phyloP scores from a whole-genome alignment of 805 yeast genomes.

The Teunomyces panamensis region DNA sequence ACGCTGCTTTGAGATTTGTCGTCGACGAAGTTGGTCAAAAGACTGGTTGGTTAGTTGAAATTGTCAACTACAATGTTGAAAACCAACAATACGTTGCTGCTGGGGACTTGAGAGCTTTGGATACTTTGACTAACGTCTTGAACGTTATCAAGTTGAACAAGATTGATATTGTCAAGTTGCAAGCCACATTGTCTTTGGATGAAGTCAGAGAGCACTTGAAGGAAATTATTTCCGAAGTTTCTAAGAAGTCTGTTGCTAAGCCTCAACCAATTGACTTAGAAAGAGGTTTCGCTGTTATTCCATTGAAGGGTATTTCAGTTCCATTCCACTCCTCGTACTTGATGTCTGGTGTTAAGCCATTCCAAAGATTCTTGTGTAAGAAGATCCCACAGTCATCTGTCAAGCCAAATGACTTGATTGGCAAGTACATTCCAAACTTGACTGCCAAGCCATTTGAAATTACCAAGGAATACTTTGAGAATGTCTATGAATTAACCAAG shows the following conservation, averaged over 20 bases:
- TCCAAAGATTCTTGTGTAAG: conserved; percentile 95
- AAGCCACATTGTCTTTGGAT: conserved; percentile 77
- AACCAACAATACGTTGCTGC: conserved; percentile 98
- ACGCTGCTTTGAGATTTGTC: conserved; percentile 90
- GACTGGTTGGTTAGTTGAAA: conserved; percentile 94
- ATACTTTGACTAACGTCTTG: conserved; percentile 87
- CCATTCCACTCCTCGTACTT: conserved; percentile 99
- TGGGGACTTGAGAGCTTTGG: conserved; percentile 95
- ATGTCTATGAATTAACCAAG: conserved; percentile 86
- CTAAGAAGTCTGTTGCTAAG: conserved; percentile 78
- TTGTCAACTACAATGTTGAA: conserved; percentile 97
- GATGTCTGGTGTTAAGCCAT: conserved; percentile 98
- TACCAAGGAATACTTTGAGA: conserved; percentile 95
- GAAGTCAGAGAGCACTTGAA: conserved; percentile 84
- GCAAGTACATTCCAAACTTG: conserved; percentile 96
- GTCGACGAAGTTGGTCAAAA: conserved; percentile 80
- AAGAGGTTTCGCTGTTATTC: conserved; percentile 98
- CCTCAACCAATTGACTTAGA: conserved; percentile 96
- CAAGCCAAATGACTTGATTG: conserved; percentile 88
- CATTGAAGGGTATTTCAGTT: conserved; percentile 97
- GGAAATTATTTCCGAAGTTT: conserved; percentile 84
- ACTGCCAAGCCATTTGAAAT: conserved; percentile 97
- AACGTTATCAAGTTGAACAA: conserved; percentile 92
- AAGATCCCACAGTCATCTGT: conserved; percentile 93
- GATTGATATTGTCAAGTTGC: conserved; percentile 86